Conservation (phyloP, 768 basidiomycete species). For the Trametes elegans region DNA sequence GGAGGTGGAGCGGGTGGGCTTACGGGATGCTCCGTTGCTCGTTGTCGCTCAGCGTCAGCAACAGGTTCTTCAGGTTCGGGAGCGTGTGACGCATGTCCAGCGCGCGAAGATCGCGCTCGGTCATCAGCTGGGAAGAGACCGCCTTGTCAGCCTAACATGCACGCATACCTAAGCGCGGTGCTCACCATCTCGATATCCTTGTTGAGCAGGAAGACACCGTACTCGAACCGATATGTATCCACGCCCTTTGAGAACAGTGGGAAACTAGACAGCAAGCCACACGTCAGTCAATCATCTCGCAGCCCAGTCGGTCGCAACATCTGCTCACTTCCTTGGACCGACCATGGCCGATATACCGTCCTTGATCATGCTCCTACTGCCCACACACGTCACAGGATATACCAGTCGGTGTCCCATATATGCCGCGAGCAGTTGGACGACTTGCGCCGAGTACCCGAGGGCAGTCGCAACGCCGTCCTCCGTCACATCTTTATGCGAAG, state of each 20-base stretch:
- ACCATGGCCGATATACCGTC: slow-evolving; percentile 95
- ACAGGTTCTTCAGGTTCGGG: slow-evolving; percentile 92
- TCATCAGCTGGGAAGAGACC: slow-evolving; percentile 67
- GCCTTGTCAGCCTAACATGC: slow-evolving; percentile 19
- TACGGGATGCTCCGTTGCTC: slow-evolving; percentile 50
- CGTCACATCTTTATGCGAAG: slow-evolving; percentile 66
- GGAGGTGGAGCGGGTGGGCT: slow-evolving; percentile 24
- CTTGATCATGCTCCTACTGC: slow-evolving; percentile 86
- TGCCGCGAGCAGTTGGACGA: slow-evolving; percentile 76
- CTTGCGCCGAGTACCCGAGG: slow-evolving; percentile 86
- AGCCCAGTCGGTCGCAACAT: too few relatives aligned
- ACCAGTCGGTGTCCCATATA: slow-evolving; percentile 75
- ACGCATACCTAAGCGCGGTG: too few relatives aligned
- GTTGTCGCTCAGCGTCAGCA: slow-evolving; percentile 81
- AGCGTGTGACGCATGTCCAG: slow-evolving; percentile 95
- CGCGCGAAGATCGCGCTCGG: slow-evolving; percentile 82
- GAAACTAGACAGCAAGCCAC: slow-evolving; percentile 55
- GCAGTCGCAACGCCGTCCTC: slow-evolving; percentile 89
- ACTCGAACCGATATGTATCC: slow-evolving; percentile 96
- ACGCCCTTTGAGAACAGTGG: slow-evolving; percentile 93
- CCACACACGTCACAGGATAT: slow-evolving; percentile 89
- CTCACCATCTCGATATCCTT: slow-evolving; percentile 94
- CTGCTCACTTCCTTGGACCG: slow-evolving; percentile 85
- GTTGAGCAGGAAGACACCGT: slow-evolving; percentile 94
- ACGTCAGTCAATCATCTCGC: too few relatives aligned